Conservation (phyloP, 2,329 filamentous ascomycete genomes). For the Taxawa tesnikishii region DNA sequence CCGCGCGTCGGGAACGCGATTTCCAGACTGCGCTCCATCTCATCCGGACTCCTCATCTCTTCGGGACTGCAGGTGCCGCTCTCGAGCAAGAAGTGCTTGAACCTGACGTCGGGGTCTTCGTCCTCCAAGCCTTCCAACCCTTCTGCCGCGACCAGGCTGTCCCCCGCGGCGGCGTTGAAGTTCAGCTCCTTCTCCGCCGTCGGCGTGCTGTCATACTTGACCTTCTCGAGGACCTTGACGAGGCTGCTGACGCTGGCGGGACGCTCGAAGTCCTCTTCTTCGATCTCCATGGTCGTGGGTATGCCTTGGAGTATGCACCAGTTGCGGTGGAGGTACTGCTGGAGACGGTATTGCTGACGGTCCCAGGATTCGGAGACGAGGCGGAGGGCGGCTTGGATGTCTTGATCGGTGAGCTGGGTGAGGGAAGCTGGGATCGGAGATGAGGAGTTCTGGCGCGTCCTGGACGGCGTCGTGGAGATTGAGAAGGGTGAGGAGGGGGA, state of each 20-base stretch:
- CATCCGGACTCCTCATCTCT: constrained; percentile 4
- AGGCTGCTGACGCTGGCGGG: constrained; percentile 27
- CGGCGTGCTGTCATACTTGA: constrained; percentile 33
- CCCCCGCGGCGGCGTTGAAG: constrained; percentile 13
- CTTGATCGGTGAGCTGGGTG: constrained; percentile 29
- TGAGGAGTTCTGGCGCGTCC: constrained; percentile 12
- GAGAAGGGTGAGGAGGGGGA: constrained; percentile 13
- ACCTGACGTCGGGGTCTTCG: constrained; percentile 1
- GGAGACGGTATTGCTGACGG: constrained; percentile 33
- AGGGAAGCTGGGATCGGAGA: constrained; percentile 12
- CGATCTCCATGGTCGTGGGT: constrained; percentile 28
- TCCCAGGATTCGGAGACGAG: constrained; percentile 38
- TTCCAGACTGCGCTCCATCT: constrained; percentile 3
- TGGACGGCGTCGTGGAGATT: constrained; percentile 6
- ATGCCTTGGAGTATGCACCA: constrained; percentile 31
- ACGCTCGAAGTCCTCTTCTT: constrained; percentile 33
- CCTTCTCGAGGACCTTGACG: constrained; percentile 28
- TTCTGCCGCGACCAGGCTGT: neutral
- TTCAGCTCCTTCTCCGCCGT: constrained; percentile 25
- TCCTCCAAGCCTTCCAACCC: neutral
- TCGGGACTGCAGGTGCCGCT: neutral
- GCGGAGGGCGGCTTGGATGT: constrained; percentile 35
- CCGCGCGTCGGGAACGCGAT: constrained; percentile 3
- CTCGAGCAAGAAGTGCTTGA: constrained; percentile 6
- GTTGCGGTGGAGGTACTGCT: constrained; percentile 35